Conservation (phyloP, 148 eudicot genomes). For the Chenopodium berlandieri region DNA sequence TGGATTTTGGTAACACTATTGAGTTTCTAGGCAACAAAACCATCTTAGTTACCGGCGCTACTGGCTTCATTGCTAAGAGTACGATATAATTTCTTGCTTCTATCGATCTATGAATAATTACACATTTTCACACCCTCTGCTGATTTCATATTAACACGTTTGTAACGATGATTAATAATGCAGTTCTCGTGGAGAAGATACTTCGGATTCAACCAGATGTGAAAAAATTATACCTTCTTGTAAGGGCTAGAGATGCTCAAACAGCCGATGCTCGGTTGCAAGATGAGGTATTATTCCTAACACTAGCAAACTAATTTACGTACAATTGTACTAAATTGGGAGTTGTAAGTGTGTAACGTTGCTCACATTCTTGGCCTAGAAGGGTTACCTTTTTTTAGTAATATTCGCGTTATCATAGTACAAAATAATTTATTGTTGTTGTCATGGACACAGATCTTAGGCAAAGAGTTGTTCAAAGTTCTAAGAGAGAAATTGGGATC, state of each 20-base stretch:
- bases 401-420: no score
- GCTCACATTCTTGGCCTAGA: no score
- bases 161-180: background rate
- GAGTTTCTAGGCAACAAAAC: background rate
- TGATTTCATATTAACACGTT: background rate
- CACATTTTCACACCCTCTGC: no score
- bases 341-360: no score
- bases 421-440: background rate
- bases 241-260: constrained; percentile 5
- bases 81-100: background rate
- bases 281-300: constrained; percentile 9
- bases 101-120: background rate
- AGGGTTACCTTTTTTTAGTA: no score
- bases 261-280: background rate
- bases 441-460: constrained; percentile 16
- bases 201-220: constrained; percentile 19
- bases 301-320: no score
- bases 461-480: constrained; percentile 30
- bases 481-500: constrained; percentile 12
- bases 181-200: constrained; percentile 15
- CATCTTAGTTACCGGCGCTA: background rate
- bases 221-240: constrained; percentile 15
- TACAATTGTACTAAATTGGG: no score
- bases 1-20: background rate
- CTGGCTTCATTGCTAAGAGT: background rate